Percentiles rank a stretch among this genome's conserved stretches.
Conservation (phyloP, 108 stramenopile genomes). For the Seminavis robusta region DNA sequence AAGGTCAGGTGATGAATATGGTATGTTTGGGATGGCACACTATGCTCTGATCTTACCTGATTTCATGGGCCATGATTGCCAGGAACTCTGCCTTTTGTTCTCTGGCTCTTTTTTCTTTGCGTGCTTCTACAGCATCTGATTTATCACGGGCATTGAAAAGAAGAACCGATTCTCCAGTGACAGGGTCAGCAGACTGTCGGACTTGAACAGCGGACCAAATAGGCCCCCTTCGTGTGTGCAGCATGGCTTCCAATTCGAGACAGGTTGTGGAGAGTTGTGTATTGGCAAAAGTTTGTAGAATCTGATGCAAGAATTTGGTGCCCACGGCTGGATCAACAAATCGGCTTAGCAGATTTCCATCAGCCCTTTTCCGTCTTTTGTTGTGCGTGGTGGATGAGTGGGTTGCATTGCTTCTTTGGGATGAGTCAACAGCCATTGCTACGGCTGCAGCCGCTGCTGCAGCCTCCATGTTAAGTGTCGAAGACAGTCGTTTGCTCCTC, state of each 20-base stretch:
- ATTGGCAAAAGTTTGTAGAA: not conserved
- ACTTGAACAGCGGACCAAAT: conserved; percentile 34
- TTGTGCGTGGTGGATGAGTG: no score
- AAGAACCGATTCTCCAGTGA: conserved; percentile 22
- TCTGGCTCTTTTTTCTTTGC: conserved; percentile 24
- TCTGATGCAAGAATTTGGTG: conserved; percentile 11
- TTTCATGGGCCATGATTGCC: conserved; percentile 55
- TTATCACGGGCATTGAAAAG: conserved; percentile 28
- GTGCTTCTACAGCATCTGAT: conserved; percentile 21
- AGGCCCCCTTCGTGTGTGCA: conserved; percentile 13
- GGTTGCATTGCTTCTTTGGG: no score
- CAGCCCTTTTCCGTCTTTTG: conserved; percentile 5
- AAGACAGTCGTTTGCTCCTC: no score
- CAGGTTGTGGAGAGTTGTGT: no score
- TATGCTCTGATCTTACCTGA: not conserved
- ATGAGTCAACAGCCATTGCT: no score
- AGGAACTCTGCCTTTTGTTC: conserved; percentile 12
- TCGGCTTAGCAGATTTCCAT: conserved; percentile 18
- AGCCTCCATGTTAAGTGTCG: no score
- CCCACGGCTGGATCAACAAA: conserved; percentile 25
- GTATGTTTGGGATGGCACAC: not conserved
- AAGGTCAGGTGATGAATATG: not conserved
- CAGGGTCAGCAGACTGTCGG: conserved; percentile 31
- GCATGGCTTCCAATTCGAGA: conserved; percentile 23
- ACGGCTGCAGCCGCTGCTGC: no score